Evolutionary conservation across 179 eudicot species (phyloP), one percentile per base, ranked within the genome.

Genomic region (Amaranthus tricolor): DNA sequence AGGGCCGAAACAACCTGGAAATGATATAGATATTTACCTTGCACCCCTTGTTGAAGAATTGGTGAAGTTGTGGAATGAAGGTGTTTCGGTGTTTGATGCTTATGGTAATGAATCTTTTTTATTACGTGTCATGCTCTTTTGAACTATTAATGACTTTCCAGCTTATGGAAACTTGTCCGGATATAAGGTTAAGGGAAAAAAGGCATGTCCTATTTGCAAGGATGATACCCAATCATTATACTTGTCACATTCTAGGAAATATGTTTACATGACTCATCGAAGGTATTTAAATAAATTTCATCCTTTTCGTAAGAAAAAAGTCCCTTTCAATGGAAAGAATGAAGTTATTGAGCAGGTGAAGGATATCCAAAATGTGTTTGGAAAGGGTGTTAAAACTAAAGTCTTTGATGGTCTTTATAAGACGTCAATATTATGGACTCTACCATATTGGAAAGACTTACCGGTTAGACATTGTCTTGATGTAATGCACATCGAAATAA

Each of bases 401-500:
- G 65, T 21, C 16, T 9, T 2, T 2, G 65, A 24, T 11, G 45
- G 9, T 5, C 3, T 61, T 61, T 61, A 45, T 7, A 61, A 61
- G 16, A 16, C 21, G 7, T 61, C n/a, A 6, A 20, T 12, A 4
- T 61, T 21, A 5, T 61, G 47, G 65, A 61, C 12, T 11, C 14
- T 61, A 9, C 4, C 19, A 21, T 61, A 61, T 61, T 61, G 31
- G 65, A 17, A 43, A n/a, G 7, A 14, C 47, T 40, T 24, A 6
- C 9, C 8, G 3, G 54, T 56, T 44, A 64, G 68, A 64, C 51
- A 64, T 45, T 64, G 68, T 64, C 53, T 58, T 4, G 51, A 55
- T 16, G 24, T 55, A 1, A 71, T 56, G 64, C 64, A 71, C 15
- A 71, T 71, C 5, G 51, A 58, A 20, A 71, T n/a, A 57, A 16